Conservation (phyloP, 2,329 filamentous ascomycete species). For the Herpotrichia juniperi region DNA sequence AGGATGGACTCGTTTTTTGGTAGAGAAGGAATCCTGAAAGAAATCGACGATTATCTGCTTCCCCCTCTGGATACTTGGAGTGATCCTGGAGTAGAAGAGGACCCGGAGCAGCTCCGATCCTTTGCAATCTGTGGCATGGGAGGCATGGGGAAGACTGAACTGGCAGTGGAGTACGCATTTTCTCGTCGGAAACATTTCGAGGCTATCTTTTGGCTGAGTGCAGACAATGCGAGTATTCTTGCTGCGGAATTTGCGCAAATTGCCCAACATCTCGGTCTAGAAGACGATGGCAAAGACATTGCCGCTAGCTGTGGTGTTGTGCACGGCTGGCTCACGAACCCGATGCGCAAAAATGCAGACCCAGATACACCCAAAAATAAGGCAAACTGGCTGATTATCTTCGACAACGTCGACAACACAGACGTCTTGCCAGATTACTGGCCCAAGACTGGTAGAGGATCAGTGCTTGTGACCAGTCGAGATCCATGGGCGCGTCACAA, state of each 20-base stretch:
- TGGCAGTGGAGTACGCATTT: conserved; percentile 36
- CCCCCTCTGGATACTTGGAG: no score
- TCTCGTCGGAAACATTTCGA: conserved; percentile 22
- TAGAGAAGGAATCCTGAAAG: no score
- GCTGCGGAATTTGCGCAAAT: conserved; percentile 26
- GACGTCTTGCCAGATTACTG: conserved; percentile 26
- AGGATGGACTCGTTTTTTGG: no score
- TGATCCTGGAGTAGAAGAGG: no score
- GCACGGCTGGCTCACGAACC: no score
- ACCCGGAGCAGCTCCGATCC: conserved; percentile 1
- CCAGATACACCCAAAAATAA: no score
- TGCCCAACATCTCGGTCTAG: conserved; percentile 8
- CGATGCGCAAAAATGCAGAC: no score
- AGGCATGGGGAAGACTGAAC: conserved; percentile 36
- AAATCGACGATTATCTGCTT: no score
- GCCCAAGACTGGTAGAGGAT: conserved; percentile 24
- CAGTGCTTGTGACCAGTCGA: conserved; percentile 32
- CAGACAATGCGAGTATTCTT: conserved; percentile 16
- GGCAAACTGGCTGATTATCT: conserved; percentile 32
- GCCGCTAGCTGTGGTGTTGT: no score
- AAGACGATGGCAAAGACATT: no score
- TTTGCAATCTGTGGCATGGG: conserved; percentile 23
- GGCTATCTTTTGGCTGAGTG: conserved; percentile 29
- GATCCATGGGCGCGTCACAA: conserved; percentile 18
- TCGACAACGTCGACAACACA: conserved; percentile 38